Base-by-base conservation (phyloP, 148 eudicot genomes). In the Rhododendron molle region DNA sequence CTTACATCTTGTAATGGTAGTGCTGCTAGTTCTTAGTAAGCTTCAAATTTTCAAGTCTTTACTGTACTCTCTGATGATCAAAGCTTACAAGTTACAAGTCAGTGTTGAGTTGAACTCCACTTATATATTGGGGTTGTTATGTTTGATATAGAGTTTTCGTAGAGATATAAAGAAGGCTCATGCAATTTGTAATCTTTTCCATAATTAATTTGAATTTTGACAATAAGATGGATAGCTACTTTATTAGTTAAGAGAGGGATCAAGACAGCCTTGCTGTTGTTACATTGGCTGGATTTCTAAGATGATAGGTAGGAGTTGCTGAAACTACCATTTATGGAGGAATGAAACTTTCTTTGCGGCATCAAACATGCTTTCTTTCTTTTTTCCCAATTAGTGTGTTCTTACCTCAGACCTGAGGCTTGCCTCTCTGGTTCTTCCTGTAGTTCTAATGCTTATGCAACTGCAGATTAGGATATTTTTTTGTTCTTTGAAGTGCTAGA, bases 1-100 rank as follows among this genome's bases (percentile, higher is more conserved):
- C 28, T 43, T 72, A 84, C 84, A 74, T 67, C 91, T 82, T 77
- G 74, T 71, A 89, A 87, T 89, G 87, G 81, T 73, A 86, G 83
- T 87, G 90, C 85, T 54, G 82, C 78, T 76, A 74, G 38, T 72
- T 83, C 91, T 13, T 92, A 80, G 49, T 23, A 80, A 76, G 86
- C 49, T 73, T 71, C 49, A 40, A 32, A 34, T 6, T 16, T 36
- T 2, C 47, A 38, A 38, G n/a, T 16, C n/a, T 74, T 34, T 16
- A 74, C 38, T 28, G 5, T 13, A 28, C 3, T 7, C 23, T 44
- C 0, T 23, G 81, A 78, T 3, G 82, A 80, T 80, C n/a, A 23
- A 49, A 80, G 72, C 71, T 8, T 81, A 52, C n/a, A 12, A 28
- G 40, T 46, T 40, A 54, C 21, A 54, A 54, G 60, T 54, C 21